These are phyloP conservation scores for Bipolaris zeicola DNA, from an alignment of 2,329 filamentous ascomycete genomes.

Conservation along the genomic window DNA sequence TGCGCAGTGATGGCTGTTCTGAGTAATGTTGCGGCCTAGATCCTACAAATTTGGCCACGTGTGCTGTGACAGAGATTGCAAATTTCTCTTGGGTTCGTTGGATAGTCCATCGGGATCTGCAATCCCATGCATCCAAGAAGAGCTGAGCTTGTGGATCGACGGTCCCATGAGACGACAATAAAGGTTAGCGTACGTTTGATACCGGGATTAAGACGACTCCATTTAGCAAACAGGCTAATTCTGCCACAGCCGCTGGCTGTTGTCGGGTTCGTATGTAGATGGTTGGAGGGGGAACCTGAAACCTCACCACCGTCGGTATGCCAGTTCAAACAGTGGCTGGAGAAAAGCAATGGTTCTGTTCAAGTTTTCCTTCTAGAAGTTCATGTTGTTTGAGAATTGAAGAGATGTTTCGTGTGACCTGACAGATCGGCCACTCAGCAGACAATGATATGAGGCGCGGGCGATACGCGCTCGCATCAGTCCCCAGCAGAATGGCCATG, in stretches of 20 bases:
- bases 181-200: neutral
- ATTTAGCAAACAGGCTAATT: slow-evolving; percentile 1
- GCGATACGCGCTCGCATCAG: too few relatives aligned
- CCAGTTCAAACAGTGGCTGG: neutral
- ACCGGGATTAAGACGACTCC: neutral
- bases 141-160: neutral
- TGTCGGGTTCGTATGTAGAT: neutral
- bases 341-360: neutral
- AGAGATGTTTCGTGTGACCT: neutral
- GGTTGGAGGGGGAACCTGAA: neutral
- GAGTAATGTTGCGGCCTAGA: neutral
- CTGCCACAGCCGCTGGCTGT: neutral
- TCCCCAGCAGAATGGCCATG: neutral
- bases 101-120: neutral
- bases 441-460: neutral
- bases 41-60: neutral
- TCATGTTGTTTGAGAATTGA: neutral
- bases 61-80: neutral
- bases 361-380: neutral
- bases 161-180: neutral
- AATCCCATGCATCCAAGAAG: neutral
- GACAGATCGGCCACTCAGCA: neutral
- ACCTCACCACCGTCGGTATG: neutral
- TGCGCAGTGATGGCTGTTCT: slow-evolving; percentile 4
- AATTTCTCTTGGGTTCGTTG: neutral